Evolutionary conservation across 441 rosid genomes (phyloP), one percentile per base, ranked within the genome.

Genomic region (Bruguiera hainesii): DNA sequence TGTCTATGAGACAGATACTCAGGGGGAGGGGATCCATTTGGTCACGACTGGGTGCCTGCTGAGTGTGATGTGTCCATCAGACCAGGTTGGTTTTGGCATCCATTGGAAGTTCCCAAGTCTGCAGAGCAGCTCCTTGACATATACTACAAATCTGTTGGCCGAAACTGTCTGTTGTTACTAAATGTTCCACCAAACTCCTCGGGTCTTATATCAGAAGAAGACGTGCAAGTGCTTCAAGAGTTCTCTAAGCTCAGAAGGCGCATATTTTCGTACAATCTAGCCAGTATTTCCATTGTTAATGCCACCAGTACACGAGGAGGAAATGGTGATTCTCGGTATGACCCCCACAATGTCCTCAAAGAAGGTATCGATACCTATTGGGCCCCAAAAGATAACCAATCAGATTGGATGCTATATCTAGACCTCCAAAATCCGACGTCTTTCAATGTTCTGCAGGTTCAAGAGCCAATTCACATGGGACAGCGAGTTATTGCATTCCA

Each of bases 1-100:
- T 18, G 57, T 70, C 37, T 64, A 52, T 70, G 50, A 35, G 55
- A 76, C 74, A 93, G 94, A 68, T 94, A 91, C 70, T 77, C 76
- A 5, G 75, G 70, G 60, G 60, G 61, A 57, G 97, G 98, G 70
- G 98, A 94, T 73, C 79, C 82, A 0, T 68, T 33, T 0, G 97
- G 98, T 49, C 81, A 79, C 33, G 95, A 91, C 73, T 91, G 97
- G 97, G 88, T 94, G 51, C 96, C 97, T 19, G 86, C 91, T 13
- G 98, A 94, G 67, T 94, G 98, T 55, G 98, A 89, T 78, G 96
- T 94, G 60, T 94, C 94, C 23, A 94, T 94, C 66, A 72, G 96
- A 72, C 91, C 85, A 1, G 96, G 98, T 64, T 94, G 97, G 98
- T 94, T 94, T 80, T 94, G 98, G 98, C 97, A 91, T 67, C 85